Evolutionary conservation across 345 rosid species (phyloP).

Genomic region (Eucalyptus caleyi): DNA sequence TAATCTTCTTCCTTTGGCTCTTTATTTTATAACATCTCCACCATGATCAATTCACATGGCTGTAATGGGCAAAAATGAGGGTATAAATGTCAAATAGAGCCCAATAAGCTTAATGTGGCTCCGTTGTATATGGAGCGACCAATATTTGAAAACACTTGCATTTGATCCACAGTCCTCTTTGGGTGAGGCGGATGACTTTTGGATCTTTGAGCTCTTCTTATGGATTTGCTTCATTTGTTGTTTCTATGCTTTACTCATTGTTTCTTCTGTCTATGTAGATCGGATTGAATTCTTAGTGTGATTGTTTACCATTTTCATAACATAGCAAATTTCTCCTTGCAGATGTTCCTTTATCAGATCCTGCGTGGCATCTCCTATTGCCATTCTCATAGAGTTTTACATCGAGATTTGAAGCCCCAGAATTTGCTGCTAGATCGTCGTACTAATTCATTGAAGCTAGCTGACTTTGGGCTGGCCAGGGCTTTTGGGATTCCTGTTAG

Average conservation of each 20-base stretch:
- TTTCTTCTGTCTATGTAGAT: background rate
- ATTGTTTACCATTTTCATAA: background rate
- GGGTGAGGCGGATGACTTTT: background rate
- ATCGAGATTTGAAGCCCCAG: constrained; percentile 40
- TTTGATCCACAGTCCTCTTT: background rate
- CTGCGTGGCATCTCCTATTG: constrained; percentile 71
- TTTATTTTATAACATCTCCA: background rate
- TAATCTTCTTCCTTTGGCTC: background rate
- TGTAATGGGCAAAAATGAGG: background rate
- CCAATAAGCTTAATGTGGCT: background rate
- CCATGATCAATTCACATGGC: background rate
- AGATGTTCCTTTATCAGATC: constrained; percentile 83
- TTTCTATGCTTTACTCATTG: background rate
- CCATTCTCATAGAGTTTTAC: constrained; percentile 36
- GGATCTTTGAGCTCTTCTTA: background rate
- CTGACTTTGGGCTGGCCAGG: constrained; percentile 48
- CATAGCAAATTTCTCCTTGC: constrained; percentile 3
- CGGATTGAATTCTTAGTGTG: background rate
- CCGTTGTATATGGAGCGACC: background rate
- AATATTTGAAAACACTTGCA: background rate
- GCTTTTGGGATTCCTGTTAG: constrained; percentile 19
- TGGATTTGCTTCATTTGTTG: background rate
- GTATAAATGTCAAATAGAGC: background rate
- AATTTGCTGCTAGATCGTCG: constrained; percentile 38
- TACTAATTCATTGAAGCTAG: constrained; percentile 29